Percentiles rank a stretch among this genome's conserved stretches.
These are phyloP conservation scores for Calocybe gangraenosa DNA, from an alignment of 768 basidiomycete genomes.

Conservation along the genomic window DNA sequence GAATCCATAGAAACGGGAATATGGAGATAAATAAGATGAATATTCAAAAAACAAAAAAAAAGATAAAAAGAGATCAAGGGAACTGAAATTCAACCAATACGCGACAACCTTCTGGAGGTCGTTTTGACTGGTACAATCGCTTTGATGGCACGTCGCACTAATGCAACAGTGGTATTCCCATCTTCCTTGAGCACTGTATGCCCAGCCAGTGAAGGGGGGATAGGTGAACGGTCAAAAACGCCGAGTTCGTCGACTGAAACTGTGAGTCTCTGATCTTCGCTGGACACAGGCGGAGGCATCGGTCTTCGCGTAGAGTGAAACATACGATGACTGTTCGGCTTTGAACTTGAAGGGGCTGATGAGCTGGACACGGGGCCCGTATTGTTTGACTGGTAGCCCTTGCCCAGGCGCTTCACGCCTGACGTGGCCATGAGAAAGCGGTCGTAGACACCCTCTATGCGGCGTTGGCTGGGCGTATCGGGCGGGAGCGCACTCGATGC, in stretches of 20 bases:
- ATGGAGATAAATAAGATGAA: background rate
- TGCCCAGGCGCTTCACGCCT: constrained; percentile 75
- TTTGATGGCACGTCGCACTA: constrained; percentile 71
- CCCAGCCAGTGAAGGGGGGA: constrained; percentile 16
- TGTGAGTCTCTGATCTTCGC: constrained; percentile 48
- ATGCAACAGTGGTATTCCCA: constrained; percentile 43
- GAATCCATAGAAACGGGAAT: too few species aligned
- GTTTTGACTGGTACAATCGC: constrained; percentile 69
- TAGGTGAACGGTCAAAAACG: constrained; percentile 35
- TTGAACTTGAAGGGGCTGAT: constrained; percentile 18
- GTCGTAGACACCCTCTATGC: constrained; percentile 74
- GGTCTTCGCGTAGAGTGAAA: constrained; percentile 42
- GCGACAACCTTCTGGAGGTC: constrained; percentile 46
- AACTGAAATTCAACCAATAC: constrained; percentile 25
- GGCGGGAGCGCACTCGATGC: constrained; percentile 31
- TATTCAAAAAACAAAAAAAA: constrained; percentile 6
- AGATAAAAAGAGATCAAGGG: background rate
- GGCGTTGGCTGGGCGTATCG: constrained; percentile 56
- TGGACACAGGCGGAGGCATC: constrained; percentile 74
- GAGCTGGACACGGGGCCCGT: constrained; percentile 37
- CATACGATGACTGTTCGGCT: constrained; percentile 35
- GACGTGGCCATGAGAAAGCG: constrained; percentile 79
- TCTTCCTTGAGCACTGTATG: constrained; percentile 38
- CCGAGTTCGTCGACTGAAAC: constrained; percentile 67
- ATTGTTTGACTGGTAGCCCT: constrained; percentile 76